Evolutionary conservation across 2,329 filamentous ascomycete species (phyloP).

Genomic region (Neocucurbitaria cava): DNA sequence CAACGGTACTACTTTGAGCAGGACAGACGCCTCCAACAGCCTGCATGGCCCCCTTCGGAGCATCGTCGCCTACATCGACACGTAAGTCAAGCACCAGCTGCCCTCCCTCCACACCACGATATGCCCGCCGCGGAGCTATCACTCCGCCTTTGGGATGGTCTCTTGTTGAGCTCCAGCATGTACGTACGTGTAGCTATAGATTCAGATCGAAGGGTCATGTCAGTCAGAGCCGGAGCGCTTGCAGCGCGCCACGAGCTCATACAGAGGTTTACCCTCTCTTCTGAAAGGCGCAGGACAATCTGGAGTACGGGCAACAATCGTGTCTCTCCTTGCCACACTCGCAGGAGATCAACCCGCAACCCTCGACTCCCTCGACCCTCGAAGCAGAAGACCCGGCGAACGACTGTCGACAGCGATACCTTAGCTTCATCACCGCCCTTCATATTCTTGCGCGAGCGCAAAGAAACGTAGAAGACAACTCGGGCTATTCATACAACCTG

Average conservation of each 20-base stretch:
- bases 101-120: background rate
- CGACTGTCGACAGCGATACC: background rate
- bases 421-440: background rate
- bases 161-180: background rate
- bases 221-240: background rate
- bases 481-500: background rate
- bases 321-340: background rate
- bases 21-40: background rate
- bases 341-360: background rate
- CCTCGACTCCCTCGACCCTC: background rate
- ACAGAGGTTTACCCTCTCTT: background rate
- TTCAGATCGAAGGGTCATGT: background rate
- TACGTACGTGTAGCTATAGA: background rate
- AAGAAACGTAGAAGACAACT: background rate
- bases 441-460: background rate
- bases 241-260: background rate
- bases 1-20: background rate
- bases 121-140: background rate
- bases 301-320: background rate
- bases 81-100: background rate
- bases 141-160: background rate
- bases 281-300: background rate
- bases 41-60: background rate
- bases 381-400: background rate
- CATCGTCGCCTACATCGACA: background rate